Conservation (phyloP, 129 eudicot genomes). For the Flaveria linearis region DNA sequence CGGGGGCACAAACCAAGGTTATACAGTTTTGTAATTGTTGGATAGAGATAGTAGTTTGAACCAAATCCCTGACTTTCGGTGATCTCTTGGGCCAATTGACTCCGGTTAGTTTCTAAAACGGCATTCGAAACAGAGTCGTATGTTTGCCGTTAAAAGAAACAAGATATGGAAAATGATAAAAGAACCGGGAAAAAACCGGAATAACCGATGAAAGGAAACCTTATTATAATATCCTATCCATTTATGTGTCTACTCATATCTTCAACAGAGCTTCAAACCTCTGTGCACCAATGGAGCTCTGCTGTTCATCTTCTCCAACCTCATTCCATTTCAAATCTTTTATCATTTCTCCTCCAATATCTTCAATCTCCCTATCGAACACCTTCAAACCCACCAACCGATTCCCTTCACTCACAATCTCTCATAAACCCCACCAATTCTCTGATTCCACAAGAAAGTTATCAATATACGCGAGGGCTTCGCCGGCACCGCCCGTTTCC, state of each 20-base stretch:
- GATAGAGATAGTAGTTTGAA: too few species aligned
- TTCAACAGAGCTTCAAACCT: conserved; percentile 7
- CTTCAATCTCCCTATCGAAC: conserved; percentile 34
- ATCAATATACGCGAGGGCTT: conserved; percentile 37
- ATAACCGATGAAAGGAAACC: not conserved
- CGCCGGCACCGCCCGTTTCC: conserved; percentile 40
- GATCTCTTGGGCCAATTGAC: too few species aligned
- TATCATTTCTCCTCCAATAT: conserved; percentile 25
- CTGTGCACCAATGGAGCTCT: conserved; percentile 54
- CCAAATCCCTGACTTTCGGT: too few species aligned
- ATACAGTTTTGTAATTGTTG: too few species aligned
- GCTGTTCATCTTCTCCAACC: conserved; percentile 36
- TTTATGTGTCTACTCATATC: not conserved
- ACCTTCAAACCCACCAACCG: conserved; percentile 33
- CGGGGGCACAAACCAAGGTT: too few species aligned
- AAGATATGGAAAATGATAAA: not conserved
- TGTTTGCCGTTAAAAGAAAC: too few species aligned
- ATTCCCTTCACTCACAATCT: conserved; percentile 34
- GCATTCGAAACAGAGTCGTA: too few species aligned
- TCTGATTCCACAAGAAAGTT: conserved; percentile 27
- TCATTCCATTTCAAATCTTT: conserved; percentile 36
- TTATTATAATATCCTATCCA: conserved; percentile 32
- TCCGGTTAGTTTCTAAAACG: too few species aligned
- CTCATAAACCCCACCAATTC: conserved; percentile 36
- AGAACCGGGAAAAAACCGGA: not conserved